Evolutionary conservation across 2,329 filamentous ascomycete genomes (phyloP), one percentile per base, ranked within the genome.

Genomic region (Nemania bipapillata): DNA sequence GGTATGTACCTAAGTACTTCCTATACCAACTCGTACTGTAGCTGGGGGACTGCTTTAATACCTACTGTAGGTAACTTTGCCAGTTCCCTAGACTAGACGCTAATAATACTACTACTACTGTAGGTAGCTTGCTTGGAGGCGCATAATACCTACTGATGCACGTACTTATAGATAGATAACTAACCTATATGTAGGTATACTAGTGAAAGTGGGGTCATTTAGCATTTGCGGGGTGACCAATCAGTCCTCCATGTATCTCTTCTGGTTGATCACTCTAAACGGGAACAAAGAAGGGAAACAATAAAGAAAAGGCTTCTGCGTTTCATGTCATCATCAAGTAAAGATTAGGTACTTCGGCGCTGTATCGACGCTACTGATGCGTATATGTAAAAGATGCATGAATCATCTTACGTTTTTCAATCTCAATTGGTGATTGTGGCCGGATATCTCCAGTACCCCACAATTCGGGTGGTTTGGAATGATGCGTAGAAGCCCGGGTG

Each of bases 381-480:
- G n/a, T 3, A 45, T 40, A 47, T 47, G 40, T 30, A 56, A 35
- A 45, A 40, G 50, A 47, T 57, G 66, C 66, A 68, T 65, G 30
- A 65, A 58, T 37, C 56, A 24, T 56, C 50, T 65, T 54, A 61
- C 62, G 57, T 57, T 54, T 61, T 26, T 40, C 8, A 22, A n/a
- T 22, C 28, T n/a, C 53, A 20, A 68, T 68, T 68, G 57, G 62
- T 26, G 8, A 40, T 22, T 37, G 56, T n/a, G 45, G 56, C 66
- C 67, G 67, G 64, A 35, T 64, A 52, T 67, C 64, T 54, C 67
- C 60, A 70, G 67, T 42, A 64, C 64, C 37, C 67, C 67, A 67
- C 55, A 66, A 57, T 70, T 70, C 30, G 47, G 22, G 35, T 67
- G 60, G 55, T 57, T 63, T 64, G 64, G 55, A 56, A 56, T 52